These are phyloP conservation scores for Chaetomiaceae sp. DNA, from an alignment of 2,329 filamentous ascomycete genomes.

Conservation along the genomic window DNA sequence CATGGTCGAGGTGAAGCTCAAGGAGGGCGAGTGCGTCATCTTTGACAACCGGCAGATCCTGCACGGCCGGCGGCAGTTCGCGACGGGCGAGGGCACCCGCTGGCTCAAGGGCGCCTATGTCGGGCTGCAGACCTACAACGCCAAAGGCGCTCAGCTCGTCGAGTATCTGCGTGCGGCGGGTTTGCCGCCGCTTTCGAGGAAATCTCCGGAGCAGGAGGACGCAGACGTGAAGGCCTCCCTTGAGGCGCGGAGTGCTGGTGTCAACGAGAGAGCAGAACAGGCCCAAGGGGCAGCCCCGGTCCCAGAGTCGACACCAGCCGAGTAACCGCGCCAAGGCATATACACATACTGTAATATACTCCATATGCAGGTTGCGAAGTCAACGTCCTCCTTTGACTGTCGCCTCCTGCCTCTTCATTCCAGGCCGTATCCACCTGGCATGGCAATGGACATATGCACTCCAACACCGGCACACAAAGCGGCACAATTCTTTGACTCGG, in stretches of 20 bases:
- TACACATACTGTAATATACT: no score
- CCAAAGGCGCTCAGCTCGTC: background rate
- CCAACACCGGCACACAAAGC: no score
- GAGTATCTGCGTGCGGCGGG: background rate
- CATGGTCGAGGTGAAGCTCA: slow-evolving; percentile 67
- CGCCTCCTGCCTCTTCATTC: no score
- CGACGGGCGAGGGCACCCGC: slow-evolving; percentile 57
- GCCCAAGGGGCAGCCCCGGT: no score
- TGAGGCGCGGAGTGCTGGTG: background rate
- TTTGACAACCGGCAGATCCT: slow-evolving; percentile 86
- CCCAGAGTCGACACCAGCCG: no score
- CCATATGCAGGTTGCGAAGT: no score
- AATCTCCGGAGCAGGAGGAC: no score
- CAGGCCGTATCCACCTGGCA: no score
- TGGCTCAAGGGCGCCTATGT: slow-evolving; percentile 88
- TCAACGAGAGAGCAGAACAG: background rate
- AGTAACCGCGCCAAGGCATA: no score
- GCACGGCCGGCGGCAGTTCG: slow-evolving; percentile 77
- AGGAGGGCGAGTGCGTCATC: slow-evolving; percentile 83
- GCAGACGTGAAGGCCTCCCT: background rate
- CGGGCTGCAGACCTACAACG: slow-evolving; percentile 7
- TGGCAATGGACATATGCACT: no score
- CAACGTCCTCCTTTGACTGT: no score
- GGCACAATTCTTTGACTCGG: background rate
- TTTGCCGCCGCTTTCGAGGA: background rate